Base-by-base conservation (phyloP, 805 yeast genomes). In the Candida oleophila region DNA sequence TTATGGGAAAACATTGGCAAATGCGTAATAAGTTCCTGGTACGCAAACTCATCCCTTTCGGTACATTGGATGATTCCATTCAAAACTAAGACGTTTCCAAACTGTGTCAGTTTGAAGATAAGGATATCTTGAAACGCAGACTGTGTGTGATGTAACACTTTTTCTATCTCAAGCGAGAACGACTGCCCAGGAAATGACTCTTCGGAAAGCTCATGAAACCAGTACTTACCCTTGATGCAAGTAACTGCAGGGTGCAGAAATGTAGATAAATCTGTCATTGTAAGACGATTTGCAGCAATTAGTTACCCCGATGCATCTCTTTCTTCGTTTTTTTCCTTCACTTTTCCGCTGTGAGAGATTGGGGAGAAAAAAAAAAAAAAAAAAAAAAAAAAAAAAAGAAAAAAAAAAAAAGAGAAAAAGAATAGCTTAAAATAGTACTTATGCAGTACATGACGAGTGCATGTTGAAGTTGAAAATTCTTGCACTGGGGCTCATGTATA, bases 31-130 rank as follows among this genome's bases (percentile, higher is more conserved):
- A 89, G 81, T 63, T 90, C 97, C 68, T 90, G 97, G 66, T 90
- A 90, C 11, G 96, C 89, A 65, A 88, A 90, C 65, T 90, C 97
- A 66, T 91, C 97, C 48, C 89, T 74, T 63, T 91, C 97, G 0
- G 96, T 86, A 51, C 90, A 90, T 69, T 90, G 97, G 46, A 90
- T 80, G 25, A 88, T 88, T 5, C 96, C 96, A 64, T 91, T 96
- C 35, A 90, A 74, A 0, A 89, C 96, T 39, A 90, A 73, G 7
- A 91, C 97, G 60, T 89, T 90, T 22, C 97, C 97, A 59, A 83
- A 90, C 42, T 77, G 74, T 12, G 82, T 69, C 43, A 91, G 83
- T 59, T 84, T 76, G 65, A 90, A 91, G 16, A 90, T 85, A 41
- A 89, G 72, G 33, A 86, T 85, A 60, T 89, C 96, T 68, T 90